Conservation (phyloP, 305 asterid genomes). For the Salvia sclarea region DNA sequence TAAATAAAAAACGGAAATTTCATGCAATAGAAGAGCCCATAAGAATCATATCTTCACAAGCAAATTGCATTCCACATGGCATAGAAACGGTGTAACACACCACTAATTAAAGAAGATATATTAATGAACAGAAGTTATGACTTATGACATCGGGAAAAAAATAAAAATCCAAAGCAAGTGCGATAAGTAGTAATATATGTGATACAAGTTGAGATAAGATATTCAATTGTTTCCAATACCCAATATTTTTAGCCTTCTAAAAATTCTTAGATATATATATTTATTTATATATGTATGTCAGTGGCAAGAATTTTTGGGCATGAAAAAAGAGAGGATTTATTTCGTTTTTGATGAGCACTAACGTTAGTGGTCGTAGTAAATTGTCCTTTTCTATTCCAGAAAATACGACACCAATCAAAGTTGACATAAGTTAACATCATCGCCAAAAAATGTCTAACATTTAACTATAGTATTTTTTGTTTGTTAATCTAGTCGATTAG, state of each 20-base stretch:
- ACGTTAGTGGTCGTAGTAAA: constrained; percentile 29
- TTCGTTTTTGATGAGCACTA: constrained; percentile 33
- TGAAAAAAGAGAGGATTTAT: constrained; percentile 9
- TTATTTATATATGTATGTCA: neutral
- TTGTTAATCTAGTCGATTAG: neutral
- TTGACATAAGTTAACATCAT: constrained; percentile 25
- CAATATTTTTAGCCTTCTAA: neutral
- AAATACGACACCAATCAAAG: constrained; percentile 17
- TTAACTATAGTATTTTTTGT: neutral
- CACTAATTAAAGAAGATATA: constrained; percentile 5
- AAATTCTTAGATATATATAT: neutral
- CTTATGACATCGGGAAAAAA: neutral
- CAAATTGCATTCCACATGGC: constrained; percentile 34
- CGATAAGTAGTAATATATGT: constrained; percentile 37
- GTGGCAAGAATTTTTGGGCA: constrained; percentile 30
- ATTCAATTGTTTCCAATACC: constrained; percentile 23
- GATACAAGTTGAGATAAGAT: constrained; percentile 36
- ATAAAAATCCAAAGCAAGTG: constrained; percentile 20
- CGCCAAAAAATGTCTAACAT: neutral
- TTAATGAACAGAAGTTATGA: constrained; percentile 7
- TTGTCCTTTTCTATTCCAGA: constrained; percentile 16
- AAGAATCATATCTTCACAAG: too few species aligned
- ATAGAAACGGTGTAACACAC: neutral
- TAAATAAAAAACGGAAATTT: too few species aligned
- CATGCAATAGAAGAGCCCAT: too few species aligned